Conservation (phyloP, 2,329 filamentous ascomycete genomes). For the Aspergillus puulaauensis region DNA sequence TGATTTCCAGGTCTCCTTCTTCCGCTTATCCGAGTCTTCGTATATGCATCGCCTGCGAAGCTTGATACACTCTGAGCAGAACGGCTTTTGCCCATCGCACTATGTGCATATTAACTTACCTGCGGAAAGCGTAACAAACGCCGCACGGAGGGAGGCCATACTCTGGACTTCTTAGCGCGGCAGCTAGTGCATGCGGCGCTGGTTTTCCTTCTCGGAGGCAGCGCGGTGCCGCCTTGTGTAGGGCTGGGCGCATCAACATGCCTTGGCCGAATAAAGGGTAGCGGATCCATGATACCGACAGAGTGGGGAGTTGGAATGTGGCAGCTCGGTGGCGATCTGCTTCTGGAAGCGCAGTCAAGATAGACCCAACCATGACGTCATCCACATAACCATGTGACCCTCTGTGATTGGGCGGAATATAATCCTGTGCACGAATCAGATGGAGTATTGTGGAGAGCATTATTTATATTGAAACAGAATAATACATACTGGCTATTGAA, state of each 20-base stretch:
- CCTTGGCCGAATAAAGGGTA: background rate
- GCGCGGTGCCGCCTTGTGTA: background rate
- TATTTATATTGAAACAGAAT: no score
- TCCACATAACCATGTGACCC: no score
- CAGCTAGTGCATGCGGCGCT: background rate
- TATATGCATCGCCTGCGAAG: background rate
- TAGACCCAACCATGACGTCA: no score
- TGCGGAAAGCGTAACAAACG: background rate
- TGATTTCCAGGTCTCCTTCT: background rate
- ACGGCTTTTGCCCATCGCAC: background rate
- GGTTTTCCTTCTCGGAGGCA: background rate
- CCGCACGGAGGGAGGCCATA: background rate
- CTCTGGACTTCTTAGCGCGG: background rate
- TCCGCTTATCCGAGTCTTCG: background rate
- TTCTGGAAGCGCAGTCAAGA: no score
- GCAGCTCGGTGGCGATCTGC: no score
- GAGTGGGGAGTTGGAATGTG: no score
- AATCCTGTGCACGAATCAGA: no score
- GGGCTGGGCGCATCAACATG: background rate
- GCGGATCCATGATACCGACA: background rate
- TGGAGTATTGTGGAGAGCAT: no score
- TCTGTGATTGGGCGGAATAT: no score
- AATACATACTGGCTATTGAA: no score
- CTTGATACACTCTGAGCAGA: background rate
- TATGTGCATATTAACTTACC: background rate